Base-by-base conservation (phyloP, 306 rosid species). In the Medicago lupulina region DNA sequence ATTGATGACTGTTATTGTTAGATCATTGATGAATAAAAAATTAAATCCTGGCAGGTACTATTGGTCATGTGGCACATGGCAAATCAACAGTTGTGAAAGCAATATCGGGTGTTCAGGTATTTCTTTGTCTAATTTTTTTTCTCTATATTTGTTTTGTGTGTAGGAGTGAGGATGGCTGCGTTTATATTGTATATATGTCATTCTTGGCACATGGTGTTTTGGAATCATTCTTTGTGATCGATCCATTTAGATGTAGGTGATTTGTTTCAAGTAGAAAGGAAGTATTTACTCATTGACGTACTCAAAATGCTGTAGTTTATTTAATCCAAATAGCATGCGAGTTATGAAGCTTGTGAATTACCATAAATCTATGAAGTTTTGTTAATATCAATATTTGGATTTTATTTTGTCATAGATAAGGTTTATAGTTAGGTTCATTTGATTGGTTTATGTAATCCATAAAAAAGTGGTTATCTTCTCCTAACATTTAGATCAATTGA, bases 31-130 rank as follows among this genome's bases (percentile, higher is more conserved):
- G 53, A 25, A 16, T 71, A 75, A 70, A 67, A 25, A 53, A 40
- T 64, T 34, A 8, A 40, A 40, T 57, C 54, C 69, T 87, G 51
- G 66, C 89, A 94, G 98, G 97, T 34, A 94, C 98, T 51, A 94
- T 94, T 1, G 98, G 98, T 70, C 98, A 95, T 67, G 98, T 95
- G 93, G 98, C 98, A 4, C 98, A 95, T 78, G 98, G 98, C 4
- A 95, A 95, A 80, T 95, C 98, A 1, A 95, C 98, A 0, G 96
- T 95, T 18, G 98, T 95, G 51, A 92, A 95, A 81, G 98, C 98
- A 64, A 92, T 95, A 83, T 95, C 98, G 11, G 98, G 98, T 69
- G 97, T 95, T 79, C 97, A 95, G 98, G 97, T 85, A 79, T 61
- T 85, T 66, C 68, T 72, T 47, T 61, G 69, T 11, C 50, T 17